Conservation (phyloP, 805 yeast genomes). For the Lachancea thermotolerans region DNA sequence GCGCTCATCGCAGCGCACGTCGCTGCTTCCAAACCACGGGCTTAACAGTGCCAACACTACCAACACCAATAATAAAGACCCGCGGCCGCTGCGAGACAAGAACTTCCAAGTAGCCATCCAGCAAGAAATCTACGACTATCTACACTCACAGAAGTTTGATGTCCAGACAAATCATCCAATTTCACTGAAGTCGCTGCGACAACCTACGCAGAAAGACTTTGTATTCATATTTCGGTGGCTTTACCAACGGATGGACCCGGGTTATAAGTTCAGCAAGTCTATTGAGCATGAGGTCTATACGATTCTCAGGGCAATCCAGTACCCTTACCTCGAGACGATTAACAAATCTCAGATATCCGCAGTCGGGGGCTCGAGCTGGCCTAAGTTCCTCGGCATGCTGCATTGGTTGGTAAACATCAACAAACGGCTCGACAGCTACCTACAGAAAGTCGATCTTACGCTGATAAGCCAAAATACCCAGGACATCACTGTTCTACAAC, state of each 20-base stretch:
- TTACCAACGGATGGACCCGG: conserved; percentile 72
- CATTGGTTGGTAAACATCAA: conserved; percentile 71
- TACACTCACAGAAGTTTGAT: conserved; percentile 61
- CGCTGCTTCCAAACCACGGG: conserved; percentile 8
- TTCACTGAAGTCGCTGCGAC: conserved; percentile 53
- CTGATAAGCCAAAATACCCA: conserved; percentile 26
- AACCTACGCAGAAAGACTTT: conserved; percentile 86
- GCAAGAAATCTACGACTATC: conserved; percentile 59
- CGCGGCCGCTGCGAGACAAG: conserved; percentile 72
- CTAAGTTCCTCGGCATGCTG: conserved; percentile 69
- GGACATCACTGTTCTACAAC: conserved; percentile 24
- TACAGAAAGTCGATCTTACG: conserved; percentile 19
- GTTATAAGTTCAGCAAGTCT: conserved; percentile 57
- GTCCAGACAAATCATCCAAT: conserved; percentile 66
- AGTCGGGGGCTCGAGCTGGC: conserved; percentile 89
- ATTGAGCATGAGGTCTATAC: conserved; percentile 71
- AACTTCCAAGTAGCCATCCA: conserved; percentile 59
- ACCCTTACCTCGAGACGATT: conserved; percentile 75
- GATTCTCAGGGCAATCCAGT: conserved; percentile 55
- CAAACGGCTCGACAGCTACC: conserved; percentile 34
- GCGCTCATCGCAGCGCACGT: conserved; percentile 17
- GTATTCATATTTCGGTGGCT: conserved; percentile 72
- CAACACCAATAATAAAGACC: conserved; percentile 39
- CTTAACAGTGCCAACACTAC: conserved; percentile 1
- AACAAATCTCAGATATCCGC: conserved; percentile 84